Evolutionary conservation across 2,329 filamentous ascomycete genomes (phyloP), one percentile per base, ranked within the genome.

Genomic region (Fusarium sp.): DNA sequence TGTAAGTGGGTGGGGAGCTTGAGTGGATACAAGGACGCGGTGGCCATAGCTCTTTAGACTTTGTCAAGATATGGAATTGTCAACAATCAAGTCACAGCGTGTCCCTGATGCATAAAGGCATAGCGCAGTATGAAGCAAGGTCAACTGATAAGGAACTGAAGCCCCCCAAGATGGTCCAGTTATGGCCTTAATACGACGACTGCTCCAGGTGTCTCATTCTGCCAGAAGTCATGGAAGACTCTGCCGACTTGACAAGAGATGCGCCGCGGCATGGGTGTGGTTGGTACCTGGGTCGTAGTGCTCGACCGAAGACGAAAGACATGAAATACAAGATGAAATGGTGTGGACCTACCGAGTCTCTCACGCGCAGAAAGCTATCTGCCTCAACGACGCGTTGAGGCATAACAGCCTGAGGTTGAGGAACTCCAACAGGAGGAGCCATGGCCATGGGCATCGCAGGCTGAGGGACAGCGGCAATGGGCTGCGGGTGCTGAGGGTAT

Each of bases 311-410:
- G 39, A n/a, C n/a, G n/a, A 35, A 27, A 35, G 25, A 54, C 19
- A 27, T 27, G 9, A 9, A 21, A 61, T 59, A 63, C 59, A 38
- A 42, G 45, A 54, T 59, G 68, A 49, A 64, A 69, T 59, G 67
- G 63, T 71, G 48, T 49, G 15, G 38, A 84, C 93, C 88, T 91
- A 97, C 94, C 80, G 90, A 91, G 80, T 97, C 94, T 78, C 94
- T 90, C 54, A 94, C 94, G 79, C 91, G 88, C 68, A 93, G 88
- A 80, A 95, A 95, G 81, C 93, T 92, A 65, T 94, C 91, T 63
- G 92, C 87, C 69, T 94, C 90, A 73, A 93, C 89, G 45, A 85
- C 78, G 63, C 80, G 81, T 68, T 80, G 77, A 56, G 77, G 75
- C 57, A 74, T 63, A 35, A 69, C 62, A 41, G 66, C 60, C 33